Evolutionary conservation across 148 eudicot species (phyloP).

Genomic region (Cornus suecica): DNA sequence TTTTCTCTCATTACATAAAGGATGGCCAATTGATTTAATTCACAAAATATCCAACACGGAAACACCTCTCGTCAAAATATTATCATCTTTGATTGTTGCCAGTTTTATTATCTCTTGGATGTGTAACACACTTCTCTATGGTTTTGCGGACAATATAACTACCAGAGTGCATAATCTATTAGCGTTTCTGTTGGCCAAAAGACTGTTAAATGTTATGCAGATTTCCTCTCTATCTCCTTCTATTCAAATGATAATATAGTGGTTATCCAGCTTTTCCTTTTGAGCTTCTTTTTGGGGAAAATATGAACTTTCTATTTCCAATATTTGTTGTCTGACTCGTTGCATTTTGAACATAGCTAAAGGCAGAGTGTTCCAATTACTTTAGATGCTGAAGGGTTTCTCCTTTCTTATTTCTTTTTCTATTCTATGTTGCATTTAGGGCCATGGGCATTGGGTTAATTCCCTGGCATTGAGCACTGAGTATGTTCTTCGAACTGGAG

Average conservation of each 20-base stretch:
- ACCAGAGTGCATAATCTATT: background rate
- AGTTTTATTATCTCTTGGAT: background rate
- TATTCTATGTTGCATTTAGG: conserved; percentile 37
- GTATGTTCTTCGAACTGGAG: conserved; percentile 92
- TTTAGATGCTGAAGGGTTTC: background rate
- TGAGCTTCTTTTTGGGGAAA: background rate
- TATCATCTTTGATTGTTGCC: background rate
- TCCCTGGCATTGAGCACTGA: conserved; percentile 95
- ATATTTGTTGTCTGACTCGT: background rate
- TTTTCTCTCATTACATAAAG: too few species aligned
- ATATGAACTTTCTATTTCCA: background rate
- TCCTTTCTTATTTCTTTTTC: background rate
- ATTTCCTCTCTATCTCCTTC: background rate
- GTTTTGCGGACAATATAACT: background rate
- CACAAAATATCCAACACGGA: too few species aligned
- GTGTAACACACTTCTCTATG: background rate
- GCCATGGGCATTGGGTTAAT: conserved; percentile 98
- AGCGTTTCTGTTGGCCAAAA: background rate
- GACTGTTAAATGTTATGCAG: background rate
- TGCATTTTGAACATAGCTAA: background rate
- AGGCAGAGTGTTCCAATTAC: background rate
- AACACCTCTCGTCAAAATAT: too few species aligned
- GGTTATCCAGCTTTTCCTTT: background rate
- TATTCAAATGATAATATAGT: background rate
- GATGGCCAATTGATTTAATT: background rate